Conservation (phyloP, 495 filamentous ascomycete species). For the Thermothielavioides terrestris region DNA sequence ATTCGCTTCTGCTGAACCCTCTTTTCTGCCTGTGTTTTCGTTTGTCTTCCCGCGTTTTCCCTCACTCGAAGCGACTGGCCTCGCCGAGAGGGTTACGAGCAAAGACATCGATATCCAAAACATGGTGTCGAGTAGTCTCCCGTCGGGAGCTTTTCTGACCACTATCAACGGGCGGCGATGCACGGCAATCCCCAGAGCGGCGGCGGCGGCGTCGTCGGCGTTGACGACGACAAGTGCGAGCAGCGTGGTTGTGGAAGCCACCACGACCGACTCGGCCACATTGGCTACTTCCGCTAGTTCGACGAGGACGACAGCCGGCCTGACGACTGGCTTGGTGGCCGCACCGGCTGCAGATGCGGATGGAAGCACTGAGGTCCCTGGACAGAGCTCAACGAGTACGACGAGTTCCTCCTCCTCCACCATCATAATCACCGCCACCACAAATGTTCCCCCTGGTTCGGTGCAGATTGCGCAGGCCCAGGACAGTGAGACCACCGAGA, state of each 20-base stretch:
- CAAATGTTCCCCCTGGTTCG: slow-evolving; percentile 8
- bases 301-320: slow-evolving; percentile 8
- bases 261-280: too few relatives aligned
- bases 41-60: slow-evolving; percentile 9
- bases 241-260: slow-evolving; percentile 8
- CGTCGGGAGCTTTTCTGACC: slow-evolving; percentile 35
- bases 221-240: slow-evolving; percentile 2
- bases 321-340: slow-evolving; percentile 10
- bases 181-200: slow-evolving; percentile 37
- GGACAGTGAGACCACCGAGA: too few relatives aligned
- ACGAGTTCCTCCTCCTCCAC: slow-evolving; percentile 23
- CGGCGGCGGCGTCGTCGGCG: background rate
- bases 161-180: slow-evolving; percentile 39
- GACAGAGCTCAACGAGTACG: slow-evolving; percentile 24
- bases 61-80: slow-evolving; percentile 32
- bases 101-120: slow-evolving; percentile 19
- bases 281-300: too few relatives aligned
- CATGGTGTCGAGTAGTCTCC: slow-evolving; percentile 26
- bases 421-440: slow-evolving; percentile 1
- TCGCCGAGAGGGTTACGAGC: slow-evolving; percentile 23
- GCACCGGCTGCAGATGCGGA: slow-evolving; percentile 6
- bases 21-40: slow-evolving; percentile 25
- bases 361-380: slow-evolving; percentile 8
- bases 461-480: slow-evolving; percentile 15
- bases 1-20: slow-evolving; percentile 23